Evolutionary conservation across 257 asterid species (phyloP).

Genomic region (Mentha longifolia): DNA sequence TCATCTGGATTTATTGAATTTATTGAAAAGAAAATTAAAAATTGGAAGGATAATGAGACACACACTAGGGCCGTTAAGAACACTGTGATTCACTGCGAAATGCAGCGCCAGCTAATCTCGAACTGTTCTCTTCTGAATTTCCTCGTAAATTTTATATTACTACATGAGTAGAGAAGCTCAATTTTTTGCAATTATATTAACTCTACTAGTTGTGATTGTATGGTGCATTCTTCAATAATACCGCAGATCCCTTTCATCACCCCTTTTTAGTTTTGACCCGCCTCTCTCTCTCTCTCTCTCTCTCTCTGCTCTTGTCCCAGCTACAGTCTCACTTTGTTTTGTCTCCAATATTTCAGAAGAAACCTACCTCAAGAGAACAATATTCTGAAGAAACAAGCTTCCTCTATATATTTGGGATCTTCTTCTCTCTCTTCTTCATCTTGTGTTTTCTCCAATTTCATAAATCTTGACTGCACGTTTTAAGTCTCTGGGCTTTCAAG

Average conservation of each 20-base stretch:
- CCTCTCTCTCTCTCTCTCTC: conserved; percentile 30
- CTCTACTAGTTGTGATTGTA: conserved; percentile 14
- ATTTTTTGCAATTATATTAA: conserved; percentile 4
- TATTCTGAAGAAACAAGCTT: conserved; percentile 21
- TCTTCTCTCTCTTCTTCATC: conserved; percentile 37
- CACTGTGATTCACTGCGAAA: conserved; percentile 22
- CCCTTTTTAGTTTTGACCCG: conserved; percentile 34
- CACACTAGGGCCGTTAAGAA: no score
- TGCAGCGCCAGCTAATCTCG: conserved; percentile 45
- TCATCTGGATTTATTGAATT: conserved; percentile 5
- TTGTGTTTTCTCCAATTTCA: not conserved
- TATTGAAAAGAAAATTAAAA: not conserved
- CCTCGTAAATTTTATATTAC: no score
- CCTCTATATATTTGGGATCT: conserved; percentile 42
- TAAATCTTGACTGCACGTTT: conserved; percentile 2
- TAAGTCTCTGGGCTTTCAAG: conserved; percentile 25
- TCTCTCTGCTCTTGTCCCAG: not conserved
- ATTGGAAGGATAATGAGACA: conserved; percentile 9
- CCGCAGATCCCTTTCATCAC: conserved; percentile 34
- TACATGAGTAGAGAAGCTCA: not conserved
- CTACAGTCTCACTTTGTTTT: not conserved
- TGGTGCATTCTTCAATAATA: conserved; percentile 26
- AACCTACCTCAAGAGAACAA: no score
- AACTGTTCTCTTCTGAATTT: no score
- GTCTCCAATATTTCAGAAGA: not conserved